A percentile compares a stretch with the other conserved stretches of the same genome.
phyloP scores from a whole-genome alignment of 2,329 filamentous ascomycete species.

The Neopestalotiopsis sp. region DNA sequence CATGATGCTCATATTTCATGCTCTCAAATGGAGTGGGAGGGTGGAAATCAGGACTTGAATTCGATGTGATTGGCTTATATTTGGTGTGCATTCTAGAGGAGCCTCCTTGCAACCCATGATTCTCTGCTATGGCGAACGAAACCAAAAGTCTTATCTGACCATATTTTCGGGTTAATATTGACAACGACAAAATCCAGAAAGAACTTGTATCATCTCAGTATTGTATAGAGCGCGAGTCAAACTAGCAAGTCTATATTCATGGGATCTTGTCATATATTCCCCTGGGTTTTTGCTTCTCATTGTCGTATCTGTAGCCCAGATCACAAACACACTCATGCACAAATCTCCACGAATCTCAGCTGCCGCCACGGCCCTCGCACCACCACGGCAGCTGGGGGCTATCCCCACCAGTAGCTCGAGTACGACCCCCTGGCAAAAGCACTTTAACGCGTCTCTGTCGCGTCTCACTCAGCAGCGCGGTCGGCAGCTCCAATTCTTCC shows the following conservation, averaged over 20 bases:
- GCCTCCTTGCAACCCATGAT: no score
- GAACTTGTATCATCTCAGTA: no score
- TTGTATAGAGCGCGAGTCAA: background rate
- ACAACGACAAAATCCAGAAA: no score
- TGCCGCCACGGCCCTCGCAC: background rate
- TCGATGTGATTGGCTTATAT: no score
- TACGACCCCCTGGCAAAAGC: background rate
- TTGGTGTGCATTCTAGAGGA: no score
- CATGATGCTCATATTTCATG: no score
- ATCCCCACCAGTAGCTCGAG: background rate
- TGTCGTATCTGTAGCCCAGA: background rate
- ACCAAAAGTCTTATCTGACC: no score
- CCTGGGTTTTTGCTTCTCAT: background rate
- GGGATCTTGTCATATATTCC: background rate
- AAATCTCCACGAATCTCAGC: background rate
- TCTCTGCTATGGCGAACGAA: no score
- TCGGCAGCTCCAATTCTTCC: background rate
- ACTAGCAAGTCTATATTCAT: background rate
- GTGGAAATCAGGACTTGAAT: no score
- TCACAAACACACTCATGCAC: conserved; percentile 4
- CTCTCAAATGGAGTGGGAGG: no score
- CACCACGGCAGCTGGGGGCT: background rate
- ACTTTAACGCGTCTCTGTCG: conserved; percentile 19
- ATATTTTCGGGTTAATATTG: no score
- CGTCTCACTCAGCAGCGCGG: conserved; percentile 11